phyloP scores from a whole-genome alignment of 768 basidiomycete genomes.

The Calocybe gangraenosa region DNA sequence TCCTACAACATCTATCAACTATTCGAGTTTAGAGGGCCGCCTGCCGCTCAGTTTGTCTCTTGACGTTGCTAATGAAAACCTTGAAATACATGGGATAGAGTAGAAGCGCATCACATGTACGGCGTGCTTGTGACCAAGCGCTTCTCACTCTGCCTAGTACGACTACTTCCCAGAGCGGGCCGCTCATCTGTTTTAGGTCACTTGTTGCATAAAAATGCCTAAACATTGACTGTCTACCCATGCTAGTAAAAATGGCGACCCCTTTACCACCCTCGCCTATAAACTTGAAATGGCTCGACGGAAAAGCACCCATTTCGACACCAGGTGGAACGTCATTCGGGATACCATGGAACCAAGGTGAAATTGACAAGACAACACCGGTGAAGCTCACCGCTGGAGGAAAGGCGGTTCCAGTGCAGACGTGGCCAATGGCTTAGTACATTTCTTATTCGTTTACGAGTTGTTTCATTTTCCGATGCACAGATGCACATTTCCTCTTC shows the following conservation, averaged over 20 bases:
- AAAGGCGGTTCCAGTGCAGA: conserved; percentile 24
- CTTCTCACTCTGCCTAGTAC: background rate
- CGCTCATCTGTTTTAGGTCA: conserved; percentile 2
- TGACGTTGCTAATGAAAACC: no score
- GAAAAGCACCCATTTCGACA: conserved; percentile 20
- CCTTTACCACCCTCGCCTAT: conserved; percentile 21
- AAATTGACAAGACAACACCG: conserved; percentile 32
- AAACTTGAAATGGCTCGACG: conserved; percentile 30
- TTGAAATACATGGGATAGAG: no score
- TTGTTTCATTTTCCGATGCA: background rate
- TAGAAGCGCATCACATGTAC: conserved; percentile 11
- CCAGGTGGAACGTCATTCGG: conserved; percentile 34
- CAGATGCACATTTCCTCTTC: no score
- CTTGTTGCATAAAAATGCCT: conserved; percentile 4
- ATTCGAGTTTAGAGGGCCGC: no score
- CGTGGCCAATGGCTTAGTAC: conserved; percentile 35
- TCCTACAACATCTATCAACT: no score
- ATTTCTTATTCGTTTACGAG: conserved; percentile 5
- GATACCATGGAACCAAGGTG: conserved; percentile 31
- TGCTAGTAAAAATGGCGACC: conserved; percentile 8
- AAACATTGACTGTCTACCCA: background rate
- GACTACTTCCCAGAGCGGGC: conserved; percentile 6
- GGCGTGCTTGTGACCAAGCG: conserved; percentile 4
- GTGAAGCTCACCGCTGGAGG: conserved; percentile 18
- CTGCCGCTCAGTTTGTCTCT: no score